Conservation (phyloP, 179 eudicot species). For the Drosera spatulata region DNA sequence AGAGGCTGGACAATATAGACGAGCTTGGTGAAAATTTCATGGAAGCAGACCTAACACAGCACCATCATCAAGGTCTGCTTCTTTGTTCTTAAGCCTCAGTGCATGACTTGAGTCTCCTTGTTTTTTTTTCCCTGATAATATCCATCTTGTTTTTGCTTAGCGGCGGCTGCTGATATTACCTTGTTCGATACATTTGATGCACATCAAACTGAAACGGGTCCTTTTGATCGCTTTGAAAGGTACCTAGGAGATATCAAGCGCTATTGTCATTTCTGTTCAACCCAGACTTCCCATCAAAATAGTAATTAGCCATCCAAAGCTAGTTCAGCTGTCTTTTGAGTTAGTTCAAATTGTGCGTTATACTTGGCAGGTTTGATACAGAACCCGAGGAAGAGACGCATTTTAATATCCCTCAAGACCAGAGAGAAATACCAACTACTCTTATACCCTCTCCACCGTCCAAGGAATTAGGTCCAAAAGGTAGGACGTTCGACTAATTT, state of each 20-base stretch:
- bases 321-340: neutral
- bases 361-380: conserved; percentile 61
- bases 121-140: conserved; percentile 5
- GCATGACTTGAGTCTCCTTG: neutral
- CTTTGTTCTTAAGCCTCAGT: neutral
- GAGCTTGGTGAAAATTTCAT: conserved; percentile 34
- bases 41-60: conserved; percentile 38
- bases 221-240: conserved; percentile 70
- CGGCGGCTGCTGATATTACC: conserved; percentile 66
- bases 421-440: conserved; percentile 31
- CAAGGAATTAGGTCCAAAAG: conserved; percentile 16
- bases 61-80: conserved; percentile 68
- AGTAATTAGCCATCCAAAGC: neutral
- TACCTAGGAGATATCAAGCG: conserved; percentile 8
- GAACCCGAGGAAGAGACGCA: conserved; percentile 70
- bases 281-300: too few relatives aligned
- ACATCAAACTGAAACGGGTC: conserved; percentile 32
- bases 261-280: neutral
- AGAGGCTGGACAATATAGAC: conserved; percentile 70
- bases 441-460: conserved; percentile 55
- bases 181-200: conserved; percentile 48
- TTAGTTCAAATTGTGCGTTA: neutral
- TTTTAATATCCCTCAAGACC: conserved; percentile 30
- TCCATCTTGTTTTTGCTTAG: conserved; percentile 28
- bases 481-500: conserved; percentile 1